phyloP scores from a whole-genome alignment of 2,329 filamentous ascomycete species.

The Diaporthe nobilis region DNA sequence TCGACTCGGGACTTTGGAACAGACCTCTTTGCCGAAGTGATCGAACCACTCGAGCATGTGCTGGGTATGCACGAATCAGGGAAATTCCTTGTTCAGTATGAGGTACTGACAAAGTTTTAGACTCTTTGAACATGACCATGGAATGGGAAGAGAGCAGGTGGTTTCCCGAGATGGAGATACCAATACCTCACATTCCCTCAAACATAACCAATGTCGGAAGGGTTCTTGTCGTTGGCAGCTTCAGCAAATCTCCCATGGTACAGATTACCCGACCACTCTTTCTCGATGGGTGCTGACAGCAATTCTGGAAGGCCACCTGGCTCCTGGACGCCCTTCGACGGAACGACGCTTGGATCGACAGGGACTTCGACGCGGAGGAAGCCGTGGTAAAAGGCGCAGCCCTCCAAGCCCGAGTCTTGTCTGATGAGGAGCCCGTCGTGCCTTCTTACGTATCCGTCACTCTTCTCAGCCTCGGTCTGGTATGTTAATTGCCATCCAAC shows the following conservation, averaged over 20 bases:
- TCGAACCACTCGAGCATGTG: neutral
- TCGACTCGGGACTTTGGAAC: too few species aligned
- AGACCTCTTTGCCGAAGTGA: neutral
- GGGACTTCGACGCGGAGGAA: slow-evolving; percentile 1
- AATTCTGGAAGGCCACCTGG: neutral
- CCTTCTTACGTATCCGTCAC: neutral
- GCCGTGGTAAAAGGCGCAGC: slow-evolving; percentile 4
- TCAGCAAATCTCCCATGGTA: slow-evolving; percentile 8
- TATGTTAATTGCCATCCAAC: neutral
- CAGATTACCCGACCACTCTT: too few species aligned
- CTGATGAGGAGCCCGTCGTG: neutral
- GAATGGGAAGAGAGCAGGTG: neutral
- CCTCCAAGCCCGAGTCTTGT: neutral
- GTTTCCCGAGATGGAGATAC: neutral
- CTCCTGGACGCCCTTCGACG: neutral
- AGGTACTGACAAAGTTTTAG: neutral
- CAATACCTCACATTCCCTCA: neutral
- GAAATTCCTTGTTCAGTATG: too few species aligned
- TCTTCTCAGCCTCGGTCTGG: neutral
- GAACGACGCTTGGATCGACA: neutral
- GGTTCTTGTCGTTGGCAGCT: neutral
- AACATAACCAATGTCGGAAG: neutral
- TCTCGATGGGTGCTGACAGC: neutral
- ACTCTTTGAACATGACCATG: neutral
- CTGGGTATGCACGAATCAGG: neutral